A percentile compares a stretch with the other conserved stretches of the same genome.
Evolutionary conservation across 345 rosid genomes (phyloP).

Genomic region (Salix arbutifolia): DNA sequence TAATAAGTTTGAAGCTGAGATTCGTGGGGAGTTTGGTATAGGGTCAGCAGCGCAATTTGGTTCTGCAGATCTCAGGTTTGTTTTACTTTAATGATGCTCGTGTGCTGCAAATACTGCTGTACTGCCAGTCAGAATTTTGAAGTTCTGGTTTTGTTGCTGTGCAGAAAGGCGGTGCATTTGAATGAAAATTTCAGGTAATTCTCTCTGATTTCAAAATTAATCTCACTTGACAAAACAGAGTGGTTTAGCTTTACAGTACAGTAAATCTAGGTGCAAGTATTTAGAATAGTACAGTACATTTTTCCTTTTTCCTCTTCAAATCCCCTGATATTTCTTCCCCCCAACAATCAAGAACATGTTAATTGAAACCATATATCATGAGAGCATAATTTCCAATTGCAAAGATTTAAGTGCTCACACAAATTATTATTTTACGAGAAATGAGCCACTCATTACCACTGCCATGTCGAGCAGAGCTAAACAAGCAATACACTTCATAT

Average conservation of each 20-base stretch:
- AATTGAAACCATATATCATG: no score
- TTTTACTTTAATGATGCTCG: not conserved
- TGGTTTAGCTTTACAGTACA: not conserved
- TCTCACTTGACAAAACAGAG: not conserved
- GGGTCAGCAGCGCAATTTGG: conserved; percentile 94
- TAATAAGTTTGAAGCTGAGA: conserved; percentile 78
- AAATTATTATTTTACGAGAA: not conserved
- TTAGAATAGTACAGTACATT: no score
- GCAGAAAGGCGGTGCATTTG: conserved; percentile 82
- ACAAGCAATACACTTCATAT: not conserved
- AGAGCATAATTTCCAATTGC: not conserved
- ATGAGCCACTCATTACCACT: not conserved
- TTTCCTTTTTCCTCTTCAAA: not conserved
- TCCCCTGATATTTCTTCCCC: not conserved
- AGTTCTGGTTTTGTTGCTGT: conserved; percentile 3
- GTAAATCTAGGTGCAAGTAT: not conserved
- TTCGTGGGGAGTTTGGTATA: conserved; percentile 81
- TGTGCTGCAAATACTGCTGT: not conserved
- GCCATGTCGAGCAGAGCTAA: not conserved
- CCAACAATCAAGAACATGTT: no score
- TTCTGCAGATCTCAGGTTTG: conserved; percentile 74
- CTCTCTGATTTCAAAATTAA: not conserved
- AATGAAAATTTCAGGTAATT: conserved; percentile 76
- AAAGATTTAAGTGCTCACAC: no score
- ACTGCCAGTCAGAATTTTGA: conserved; percentile 4